Evolutionary conservation across 1,284 basidiomycete species (phyloP), one percentile per base, ranked within the genome.

Genomic region (Xerocomus nothofagi): DNA sequence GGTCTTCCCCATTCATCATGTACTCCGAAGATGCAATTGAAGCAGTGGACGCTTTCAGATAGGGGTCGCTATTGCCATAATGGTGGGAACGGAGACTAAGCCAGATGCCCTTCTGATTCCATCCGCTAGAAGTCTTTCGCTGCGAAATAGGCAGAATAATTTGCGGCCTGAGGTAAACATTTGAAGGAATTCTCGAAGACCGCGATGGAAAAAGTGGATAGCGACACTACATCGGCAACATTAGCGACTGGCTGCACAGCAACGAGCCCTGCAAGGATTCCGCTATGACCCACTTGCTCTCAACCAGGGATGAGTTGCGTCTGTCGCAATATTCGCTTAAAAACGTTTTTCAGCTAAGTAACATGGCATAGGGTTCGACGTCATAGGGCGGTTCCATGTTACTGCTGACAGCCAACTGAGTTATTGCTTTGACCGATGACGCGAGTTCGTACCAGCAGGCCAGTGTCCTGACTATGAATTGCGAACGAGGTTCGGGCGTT

Each of bases 401-500:
- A 44, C 51, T 44, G 50, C 50, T 59, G 58, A 53, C 49, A 74
- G 65, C 70, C 50, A 56, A 49, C 33, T 42, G 66, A 72, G 49
- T 70, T 67, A 37, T 55, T 55, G 11, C 71, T 65, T 55, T 67
- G 71, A 17, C 69, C 68, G 41, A 73, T 66, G 31, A 61, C 56
- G 51, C 67, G 60, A 40, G 71, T 66, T 50, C 70, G 66, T 36
- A 71, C 58, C 49, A 74, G 62, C 30, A 77, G 58, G 38, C 59
- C 54, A 42, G 66, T 17, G 67, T 63, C 40, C 67, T 66, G 41
- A 74, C 69, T 55, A 66, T 43, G 76, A 69, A 53, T 69, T 60
- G 51, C 58, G 68, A 46, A 73, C 58, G 49, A 70, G 62, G 50
- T 57, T 44, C 12, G 61, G 64, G 51, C 59, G 57, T 44, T 59